phyloP scores from a whole-genome alignment of 2,329 filamentous ascomycete genomes.

The Monilinia fructigena region DNA sequence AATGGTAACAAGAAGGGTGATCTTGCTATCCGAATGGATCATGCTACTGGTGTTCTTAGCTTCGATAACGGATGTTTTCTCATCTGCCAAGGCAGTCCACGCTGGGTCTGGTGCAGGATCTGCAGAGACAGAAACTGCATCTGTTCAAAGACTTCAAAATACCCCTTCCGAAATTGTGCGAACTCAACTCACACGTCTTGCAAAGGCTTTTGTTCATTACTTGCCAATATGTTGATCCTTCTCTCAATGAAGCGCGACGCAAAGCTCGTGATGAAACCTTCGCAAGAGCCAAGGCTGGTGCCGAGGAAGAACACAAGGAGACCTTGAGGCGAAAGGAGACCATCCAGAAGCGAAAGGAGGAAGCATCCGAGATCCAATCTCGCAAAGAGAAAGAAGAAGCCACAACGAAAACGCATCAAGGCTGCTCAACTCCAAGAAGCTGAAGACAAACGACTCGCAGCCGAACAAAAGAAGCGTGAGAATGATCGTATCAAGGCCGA shows the following conservation, averaged over 20 bases:
- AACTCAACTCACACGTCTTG: slow-evolving; percentile 86
- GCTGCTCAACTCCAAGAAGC: slow-evolving; percentile 87
- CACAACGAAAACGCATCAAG: slow-evolving; percentile 75
- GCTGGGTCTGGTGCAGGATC: slow-evolving; percentile 81
- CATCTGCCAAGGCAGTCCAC: slow-evolving; percentile 88
- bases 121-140: slow-evolving; percentile 78
- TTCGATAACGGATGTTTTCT: slow-evolving; percentile 99
- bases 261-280: slow-evolving; percentile 79
- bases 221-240: slow-evolving; percentile 92
- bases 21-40: slow-evolving; percentile 91
- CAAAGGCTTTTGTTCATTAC: slow-evolving; percentile 86
- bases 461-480: slow-evolving; percentile 90
- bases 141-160: slow-evolving; percentile 93
- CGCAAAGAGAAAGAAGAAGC: slow-evolving; percentile 91
- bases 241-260: slow-evolving; percentile 77
- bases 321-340: slow-evolving; percentile 82
- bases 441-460: slow-evolving; percentile 82
- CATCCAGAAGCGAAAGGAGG: slow-evolving; percentile 96
- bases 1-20: slow-evolving; percentile 99
- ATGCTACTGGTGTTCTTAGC: slow-evolving; percentile 89
- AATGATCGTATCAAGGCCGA: slow-evolving; percentile 82
- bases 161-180: slow-evolving; percentile 97
- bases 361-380: slow-evolving; percentile 83
- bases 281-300: slow-evolving; percentile 77
- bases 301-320: slow-evolving; percentile 87